Conservation (phyloP, 495 filamentous ascomycete genomes). For the Tuber calosporum region DNA sequence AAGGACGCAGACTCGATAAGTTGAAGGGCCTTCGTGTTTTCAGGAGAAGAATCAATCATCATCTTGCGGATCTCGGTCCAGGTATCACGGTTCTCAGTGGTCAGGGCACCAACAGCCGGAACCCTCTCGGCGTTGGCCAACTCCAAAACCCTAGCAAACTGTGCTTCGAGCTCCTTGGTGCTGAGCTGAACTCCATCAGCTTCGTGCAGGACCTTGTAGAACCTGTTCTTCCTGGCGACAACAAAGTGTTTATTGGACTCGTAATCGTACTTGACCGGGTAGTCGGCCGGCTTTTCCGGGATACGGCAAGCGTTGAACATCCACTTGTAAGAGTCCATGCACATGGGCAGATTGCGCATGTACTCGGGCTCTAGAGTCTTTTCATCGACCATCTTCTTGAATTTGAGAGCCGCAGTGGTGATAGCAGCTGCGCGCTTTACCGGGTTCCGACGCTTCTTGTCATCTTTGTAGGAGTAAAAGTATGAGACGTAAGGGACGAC, state of each 20-base stretch:
- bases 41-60: conserved; percentile 64
- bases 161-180: conserved; percentile 75
- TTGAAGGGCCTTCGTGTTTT: conserved; percentile 68
- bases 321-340: conserved; percentile 95
- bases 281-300: conserved; percentile 72
- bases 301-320: conserved; percentile 97
- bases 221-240: conserved; percentile 91
- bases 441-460: conserved; percentile 77
- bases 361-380: conserved; percentile 91
- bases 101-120: conserved; percentile 75
- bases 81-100: conserved; percentile 82
- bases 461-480: conserved; percentile 97
- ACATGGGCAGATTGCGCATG: conserved; percentile 90
- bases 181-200: conserved; percentile 75
- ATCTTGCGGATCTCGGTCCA: conserved; percentile 76
- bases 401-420: conserved; percentile 73
- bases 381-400: conserved; percentile 84
- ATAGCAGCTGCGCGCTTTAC: conserved; percentile 89
- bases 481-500: conserved; percentile 98
- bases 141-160: conserved; percentile 80
- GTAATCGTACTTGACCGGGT: conserved; percentile 69
- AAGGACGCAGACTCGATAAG: conserved; percentile 88
- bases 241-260: conserved; percentile 76
- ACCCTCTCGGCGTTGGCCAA: conserved; percentile 57
- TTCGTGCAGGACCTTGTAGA: conserved; percentile 83